Evolutionary conservation across 1,139 yeast genomes (phyloP), one percentile per base, ranked within the genome.

Genomic region (Lodderomyces jiufengensis): DNA sequence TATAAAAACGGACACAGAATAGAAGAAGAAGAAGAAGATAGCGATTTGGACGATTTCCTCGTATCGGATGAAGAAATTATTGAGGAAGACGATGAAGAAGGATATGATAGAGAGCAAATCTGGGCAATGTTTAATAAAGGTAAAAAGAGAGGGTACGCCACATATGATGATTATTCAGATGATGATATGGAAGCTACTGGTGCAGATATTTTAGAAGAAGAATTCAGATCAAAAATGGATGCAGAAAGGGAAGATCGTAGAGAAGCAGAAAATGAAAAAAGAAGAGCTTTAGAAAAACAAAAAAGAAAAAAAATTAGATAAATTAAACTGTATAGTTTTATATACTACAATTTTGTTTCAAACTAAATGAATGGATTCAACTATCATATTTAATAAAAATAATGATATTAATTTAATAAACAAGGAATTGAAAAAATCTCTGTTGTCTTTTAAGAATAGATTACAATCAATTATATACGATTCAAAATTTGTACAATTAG

Each of bases 181-280:
- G 67, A 62, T 29, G 95, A 85, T 51, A 90, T 90, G 97, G 97
- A 90, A 54, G 96, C 96, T 6, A 83, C 94, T 1, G 97, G 96
- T 14, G 80, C 80, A 21, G 96, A 90, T 47, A 78, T 90, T 27
- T 63, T 87, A 29, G 85, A 76, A 37, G 97, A 90, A 52, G 97
- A 90, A 57, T 73, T 64, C 46, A 57, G 75, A 29, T 82, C 95
- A 4, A 68, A 79, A 34, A 66, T 62, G 10, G 55, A 50, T 20
- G 95, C 88, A 0, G 71, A 73, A 47, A 45, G 67, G 31, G 95
- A 85, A 51, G 95, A 85, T 49, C 66, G 67, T 37, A 60, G 65
- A 35, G 95, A 84, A 51, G 70, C 72, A 49, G 74, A 64, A 39
- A 76, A 76, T 54, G 79, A 84, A 45, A 73, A 67, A 44, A 65